These are phyloP conservation scores for Podila verticillata DNA, from an alignment of 192 early-diverging fungal genomes.

Conservation along the genomic window DNA sequence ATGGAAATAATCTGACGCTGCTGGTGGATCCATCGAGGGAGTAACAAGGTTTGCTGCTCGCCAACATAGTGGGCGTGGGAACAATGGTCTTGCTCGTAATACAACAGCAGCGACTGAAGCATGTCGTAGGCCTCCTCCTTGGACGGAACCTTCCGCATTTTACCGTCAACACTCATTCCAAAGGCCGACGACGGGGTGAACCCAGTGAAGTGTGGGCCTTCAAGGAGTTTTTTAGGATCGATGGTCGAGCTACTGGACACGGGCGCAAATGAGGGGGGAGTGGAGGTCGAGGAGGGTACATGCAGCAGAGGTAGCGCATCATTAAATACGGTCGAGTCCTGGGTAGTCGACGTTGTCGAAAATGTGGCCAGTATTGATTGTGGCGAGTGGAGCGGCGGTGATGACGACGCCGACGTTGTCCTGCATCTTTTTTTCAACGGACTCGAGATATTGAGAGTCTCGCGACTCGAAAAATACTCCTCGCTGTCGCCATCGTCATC, in stretches of 20 bases:
- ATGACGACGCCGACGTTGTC: conserved; percentile 12
- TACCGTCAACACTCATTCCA: conserved; percentile 32
- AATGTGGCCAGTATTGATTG: conserved; percentile 45
- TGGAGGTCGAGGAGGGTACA: neutral
- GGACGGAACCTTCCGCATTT: conserved; percentile 32
- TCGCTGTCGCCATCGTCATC: conserved; percentile 20
- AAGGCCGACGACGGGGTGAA: conserved; percentile 3
- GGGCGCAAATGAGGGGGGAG: neutral
- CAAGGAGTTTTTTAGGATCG: neutral
- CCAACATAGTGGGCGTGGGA: conserved; percentile 14
- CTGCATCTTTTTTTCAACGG: neutral
- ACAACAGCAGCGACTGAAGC: conserved; percentile 34
- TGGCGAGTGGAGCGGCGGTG: conserved; percentile 3
- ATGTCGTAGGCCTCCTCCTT: conserved; percentile 44
- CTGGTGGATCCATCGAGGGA: conserved; percentile 46
- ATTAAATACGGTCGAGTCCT: conserved; percentile 4
- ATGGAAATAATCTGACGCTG: conserved; percentile 38
- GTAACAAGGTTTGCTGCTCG: conserved; percentile 39
- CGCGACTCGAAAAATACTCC: conserved; percentile 28
- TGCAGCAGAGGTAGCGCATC: neutral
- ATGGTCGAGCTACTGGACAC: conserved; percentile 1
- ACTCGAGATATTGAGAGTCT: neutral
- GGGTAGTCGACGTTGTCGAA: conserved; percentile 21
- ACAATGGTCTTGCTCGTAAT: conserved; percentile 44
- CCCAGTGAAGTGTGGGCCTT: neutral